A percentile compares a stretch with the other conserved stretches of the same genome.
Conservation (phyloP, 208 protist species). For the Trypanosoma brucei region DNA sequence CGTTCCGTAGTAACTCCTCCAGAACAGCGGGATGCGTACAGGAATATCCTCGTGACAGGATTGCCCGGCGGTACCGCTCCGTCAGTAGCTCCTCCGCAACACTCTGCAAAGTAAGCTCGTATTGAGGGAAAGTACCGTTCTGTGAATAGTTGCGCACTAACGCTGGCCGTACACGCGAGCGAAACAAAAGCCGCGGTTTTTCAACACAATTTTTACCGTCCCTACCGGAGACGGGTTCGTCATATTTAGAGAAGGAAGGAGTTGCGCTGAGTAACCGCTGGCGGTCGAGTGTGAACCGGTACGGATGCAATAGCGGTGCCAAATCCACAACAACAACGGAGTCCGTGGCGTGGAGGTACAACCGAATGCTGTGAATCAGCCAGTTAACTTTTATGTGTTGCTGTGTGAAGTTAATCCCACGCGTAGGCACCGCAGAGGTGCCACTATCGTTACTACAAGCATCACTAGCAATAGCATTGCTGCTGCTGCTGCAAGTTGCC, state of each 20-base stretch:
- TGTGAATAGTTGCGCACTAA: constrained; percentile 55
- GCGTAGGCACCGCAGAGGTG: neutral
- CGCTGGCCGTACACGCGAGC: constrained; percentile 10
- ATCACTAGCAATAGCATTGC: neutral
- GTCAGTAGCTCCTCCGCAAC: constrained; percentile 31
- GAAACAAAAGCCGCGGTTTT: constrained; percentile 9
- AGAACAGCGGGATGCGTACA: constrained; percentile 19
- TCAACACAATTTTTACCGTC: neutral
- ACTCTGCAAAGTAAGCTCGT: constrained; percentile 43
- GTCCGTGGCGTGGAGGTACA: constrained; percentile 55
- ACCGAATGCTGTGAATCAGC: constrained; percentile 49
- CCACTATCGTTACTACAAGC: neutral
- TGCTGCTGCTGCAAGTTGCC: neutral
- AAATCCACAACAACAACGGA: constrained; percentile 47
- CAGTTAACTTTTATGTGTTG: constrained; percentile 35
- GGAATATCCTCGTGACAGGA: constrained; percentile 28
- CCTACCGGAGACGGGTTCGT: neutral
- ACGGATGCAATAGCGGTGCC: constrained; percentile 29
- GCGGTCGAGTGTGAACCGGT: constrained; percentile 43
- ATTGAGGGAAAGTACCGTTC: constrained; percentile 42
- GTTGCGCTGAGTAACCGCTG: neutral
- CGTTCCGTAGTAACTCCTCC: constrained; percentile 59
- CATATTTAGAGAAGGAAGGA: neutral
- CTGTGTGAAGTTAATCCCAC: neutral
- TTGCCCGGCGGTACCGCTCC: constrained; percentile 27